Conservation (phyloP, 441 rosid species). For the Arabidopsis hybrid region DNA sequence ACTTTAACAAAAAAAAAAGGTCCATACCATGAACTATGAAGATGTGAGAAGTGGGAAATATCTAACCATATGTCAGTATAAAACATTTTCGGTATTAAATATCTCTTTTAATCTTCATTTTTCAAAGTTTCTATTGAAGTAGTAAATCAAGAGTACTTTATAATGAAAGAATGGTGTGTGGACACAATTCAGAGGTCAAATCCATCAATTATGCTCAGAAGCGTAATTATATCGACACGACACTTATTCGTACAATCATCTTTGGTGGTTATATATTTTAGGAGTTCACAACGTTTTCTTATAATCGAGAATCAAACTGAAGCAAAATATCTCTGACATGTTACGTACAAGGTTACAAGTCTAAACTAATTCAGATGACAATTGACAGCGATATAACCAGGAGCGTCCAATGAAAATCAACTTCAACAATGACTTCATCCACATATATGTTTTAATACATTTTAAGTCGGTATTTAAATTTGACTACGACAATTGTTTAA, state of each 20-base stretch:
- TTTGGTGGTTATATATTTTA: slow-evolving; percentile 39
- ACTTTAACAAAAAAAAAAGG: too few relatives aligned
- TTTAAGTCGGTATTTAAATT: not conserved
- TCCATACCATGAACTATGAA: not conserved
- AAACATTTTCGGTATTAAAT: not conserved
- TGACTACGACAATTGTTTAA: not conserved
- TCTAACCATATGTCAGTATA: slow-evolving; percentile 5
- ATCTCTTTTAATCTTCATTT: not conserved
- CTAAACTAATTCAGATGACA: slow-evolving; percentile 22
- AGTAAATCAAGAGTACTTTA: slow-evolving; percentile 13
- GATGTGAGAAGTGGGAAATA: slow-evolving; percentile 20
- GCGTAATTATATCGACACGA: slow-evolving; percentile 50
- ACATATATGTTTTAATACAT: not conserved
- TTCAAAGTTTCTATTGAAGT: not conserved
- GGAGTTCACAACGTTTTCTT: slow-evolving; percentile 15
- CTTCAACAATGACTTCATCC: not conserved
- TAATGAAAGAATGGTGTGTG: slow-evolving; percentile 35
- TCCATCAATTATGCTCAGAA: slow-evolving; percentile 44
- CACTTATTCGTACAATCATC: slow-evolving; percentile 35
- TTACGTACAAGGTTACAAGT: slow-evolving; percentile 30
- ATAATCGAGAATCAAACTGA: slow-evolving; percentile 24
- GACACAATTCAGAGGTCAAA: slow-evolving; percentile 36
- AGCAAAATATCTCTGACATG: slow-evolving; percentile 36
- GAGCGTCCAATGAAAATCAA: slow-evolving; percentile 1
- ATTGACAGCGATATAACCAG: slow-evolving; percentile 1